A percentile compares a stretch with the other conserved stretches of the same genome.
Evolutionary conservation across 2,329 filamentous ascomycete species (phyloP).

Genomic region (Pleurostoma richardsiae): DNA sequence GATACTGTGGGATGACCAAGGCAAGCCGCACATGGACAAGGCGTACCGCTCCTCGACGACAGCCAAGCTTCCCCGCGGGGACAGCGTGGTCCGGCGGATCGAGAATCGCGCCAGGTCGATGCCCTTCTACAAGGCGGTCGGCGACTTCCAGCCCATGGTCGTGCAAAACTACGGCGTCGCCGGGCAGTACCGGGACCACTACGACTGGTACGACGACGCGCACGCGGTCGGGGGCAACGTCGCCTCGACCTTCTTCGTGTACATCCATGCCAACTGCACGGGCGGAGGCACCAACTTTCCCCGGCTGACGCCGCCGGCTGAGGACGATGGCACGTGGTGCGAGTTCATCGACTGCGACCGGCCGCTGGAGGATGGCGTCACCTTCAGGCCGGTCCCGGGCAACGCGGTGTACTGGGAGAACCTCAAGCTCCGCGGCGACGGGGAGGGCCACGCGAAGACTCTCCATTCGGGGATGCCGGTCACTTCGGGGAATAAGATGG

Average conservation of each 20-base stretch:
- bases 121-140: conserved; percentile 18
- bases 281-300: conserved; percentile 47
- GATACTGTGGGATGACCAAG: conserved; percentile 21
- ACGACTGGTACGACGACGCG: conserved; percentile 43
- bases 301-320: conserved; percentile 27
- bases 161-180: conserved; percentile 39
- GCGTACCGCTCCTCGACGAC: conserved; percentile 36
- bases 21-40: conserved; percentile 10
- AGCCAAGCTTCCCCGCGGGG: conserved; percentile 31
- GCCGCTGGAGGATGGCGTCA: conserved; percentile 39
- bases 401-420: conserved; percentile 47
- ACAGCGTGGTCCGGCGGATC: conserved; percentile 38
- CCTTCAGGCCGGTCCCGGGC: conserved; percentile 39
- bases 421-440: conserved; percentile 25
- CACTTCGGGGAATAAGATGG: conserved; percentile 38
- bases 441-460: conserved; percentile 33
- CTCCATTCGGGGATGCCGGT: conserved; percentile 43
- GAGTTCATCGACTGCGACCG: conserved; percentile 41
- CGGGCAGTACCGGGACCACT: conserved; percentile 43
- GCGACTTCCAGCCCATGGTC: conserved; percentile 33
- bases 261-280: conserved; percentile 33
- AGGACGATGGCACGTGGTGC: conserved; percentile 31
- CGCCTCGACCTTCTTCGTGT: conserved; percentile 41
- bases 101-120: conserved; percentile 34
- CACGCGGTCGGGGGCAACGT: conserved; percentile 37